Evolutionary conservation across 768 basidiomycete genomes (phyloP).

Genomic region (Tricholoma matsutake): DNA sequence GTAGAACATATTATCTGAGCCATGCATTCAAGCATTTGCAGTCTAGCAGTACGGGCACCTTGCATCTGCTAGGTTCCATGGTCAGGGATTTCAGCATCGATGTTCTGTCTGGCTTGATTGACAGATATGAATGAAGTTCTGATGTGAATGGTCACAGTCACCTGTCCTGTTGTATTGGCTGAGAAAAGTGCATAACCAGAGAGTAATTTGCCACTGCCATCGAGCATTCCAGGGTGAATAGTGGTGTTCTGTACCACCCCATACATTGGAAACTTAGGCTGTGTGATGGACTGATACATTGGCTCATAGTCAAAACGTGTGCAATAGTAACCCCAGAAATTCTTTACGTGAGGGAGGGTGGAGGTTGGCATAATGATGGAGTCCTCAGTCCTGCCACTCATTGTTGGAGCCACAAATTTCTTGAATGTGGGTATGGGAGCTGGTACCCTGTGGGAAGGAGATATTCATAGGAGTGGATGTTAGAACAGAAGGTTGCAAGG

Average conservation of each 20-base stretch:
- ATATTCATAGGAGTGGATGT: conserved; percentile 46
- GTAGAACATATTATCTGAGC: conserved; percentile 42
- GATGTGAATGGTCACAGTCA: conserved; percentile 63
- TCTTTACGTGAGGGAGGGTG: conserved; percentile 30
- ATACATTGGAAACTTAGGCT: conserved; percentile 18
- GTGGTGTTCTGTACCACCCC: conserved; percentile 51
- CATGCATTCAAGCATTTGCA: conserved; percentile 46
- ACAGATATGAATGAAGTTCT: conserved; percentile 76
- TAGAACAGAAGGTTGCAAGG: conserved; percentile 58
- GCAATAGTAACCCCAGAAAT: conserved; percentile 58
- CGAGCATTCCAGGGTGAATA: conserved; percentile 22
- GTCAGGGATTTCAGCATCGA: conserved; percentile 47
- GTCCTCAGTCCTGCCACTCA: conserved; percentile 73
- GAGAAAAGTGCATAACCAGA: conserved; percentile 52
- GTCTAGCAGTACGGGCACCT: background rate
- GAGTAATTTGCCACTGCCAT: conserved; percentile 41
- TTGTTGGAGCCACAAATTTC: conserved; percentile 58
- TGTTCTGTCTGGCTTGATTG: conserved; percentile 54
- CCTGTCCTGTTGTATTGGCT: conserved; percentile 15
- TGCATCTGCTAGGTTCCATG: conserved; percentile 12
- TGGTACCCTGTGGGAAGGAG: conserved; percentile 50
- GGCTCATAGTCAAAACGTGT: conserved; percentile 49
- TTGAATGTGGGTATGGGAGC: conserved; percentile 10
- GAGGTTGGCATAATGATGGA: conserved; percentile 61
- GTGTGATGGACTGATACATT: background rate